phyloP scores from a whole-genome alignment of 2,329 filamentous ascomycete genomes.

The Calonectria hawksworthii region DNA sequence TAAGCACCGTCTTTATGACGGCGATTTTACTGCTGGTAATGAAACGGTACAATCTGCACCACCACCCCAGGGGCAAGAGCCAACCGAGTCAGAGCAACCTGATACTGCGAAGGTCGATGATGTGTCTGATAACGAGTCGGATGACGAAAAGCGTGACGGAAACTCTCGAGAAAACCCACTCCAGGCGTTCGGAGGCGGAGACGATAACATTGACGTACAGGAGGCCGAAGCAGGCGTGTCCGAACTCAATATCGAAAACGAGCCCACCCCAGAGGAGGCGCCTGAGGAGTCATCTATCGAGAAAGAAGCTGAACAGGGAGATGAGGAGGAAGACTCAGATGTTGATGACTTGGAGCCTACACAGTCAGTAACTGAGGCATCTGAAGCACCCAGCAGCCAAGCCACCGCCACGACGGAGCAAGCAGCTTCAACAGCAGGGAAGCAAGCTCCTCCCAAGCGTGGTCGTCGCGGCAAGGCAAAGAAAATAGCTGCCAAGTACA shows the following conservation, averaged over 20 bases:
- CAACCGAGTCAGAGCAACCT: slow-evolving; percentile 37
- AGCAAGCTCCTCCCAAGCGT: slow-evolving; percentile 68
- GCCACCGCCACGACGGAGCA: slow-evolving; percentile 26
- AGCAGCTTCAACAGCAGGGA: slow-evolving; percentile 41
- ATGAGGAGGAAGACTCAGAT: slow-evolving; percentile 33
- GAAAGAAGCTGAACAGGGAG: slow-evolving; percentile 50
- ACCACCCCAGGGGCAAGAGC: slow-evolving; percentile 43
- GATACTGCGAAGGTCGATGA: slow-evolving; percentile 48
- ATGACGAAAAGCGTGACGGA: slow-evolving; percentile 49
- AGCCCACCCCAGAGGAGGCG: slow-evolving; percentile 40
- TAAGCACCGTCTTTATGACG: slow-evolving; percentile 69
- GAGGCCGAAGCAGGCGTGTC: slow-evolving; percentile 43
- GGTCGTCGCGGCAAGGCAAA: slow-evolving; percentile 88
- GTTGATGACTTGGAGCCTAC: slow-evolving; percentile 40
- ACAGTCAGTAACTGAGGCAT: slow-evolving; percentile 30
- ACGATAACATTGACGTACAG: slow-evolving; percentile 46
- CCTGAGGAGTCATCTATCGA: slow-evolving; percentile 30
- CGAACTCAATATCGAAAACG: slow-evolving; percentile 41
- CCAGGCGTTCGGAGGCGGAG: slow-evolving; percentile 46
- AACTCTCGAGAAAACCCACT: slow-evolving; percentile 55
- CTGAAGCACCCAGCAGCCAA: slow-evolving; percentile 35
- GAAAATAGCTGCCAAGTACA: slow-evolving; percentile 91
- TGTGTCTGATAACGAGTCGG: slow-evolving; percentile 48
- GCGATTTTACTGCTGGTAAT: slow-evolving; percentile 34
- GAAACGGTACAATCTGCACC: slow-evolving; percentile 35